Conservation (phyloP, 2,329 filamentous ascomycete species). For the Nothopassalora personata region DNA sequence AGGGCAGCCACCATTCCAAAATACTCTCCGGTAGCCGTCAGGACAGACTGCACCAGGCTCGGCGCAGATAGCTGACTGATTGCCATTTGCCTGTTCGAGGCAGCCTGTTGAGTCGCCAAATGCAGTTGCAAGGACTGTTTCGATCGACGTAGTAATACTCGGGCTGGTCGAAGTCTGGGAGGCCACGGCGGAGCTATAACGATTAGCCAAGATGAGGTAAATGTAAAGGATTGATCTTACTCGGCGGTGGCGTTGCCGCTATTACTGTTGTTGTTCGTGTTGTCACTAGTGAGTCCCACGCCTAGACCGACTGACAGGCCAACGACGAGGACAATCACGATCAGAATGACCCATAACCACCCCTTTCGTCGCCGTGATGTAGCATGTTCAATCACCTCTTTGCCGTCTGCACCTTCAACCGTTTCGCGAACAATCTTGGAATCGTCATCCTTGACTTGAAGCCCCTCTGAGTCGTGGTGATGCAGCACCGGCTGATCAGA, state of each 20-base stretch:
- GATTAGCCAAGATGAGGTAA: too few species aligned
- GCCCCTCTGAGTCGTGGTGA: not conserved
- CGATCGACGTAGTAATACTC: not conserved
- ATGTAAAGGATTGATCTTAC: not conserved
- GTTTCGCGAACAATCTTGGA: not conserved
- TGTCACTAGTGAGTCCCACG: not conserved
- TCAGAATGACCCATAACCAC: not conserved
- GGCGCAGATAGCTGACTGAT: not conserved
- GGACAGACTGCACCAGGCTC: not conserved
- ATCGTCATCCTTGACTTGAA: not conserved
- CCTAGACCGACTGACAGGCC: not conserved
- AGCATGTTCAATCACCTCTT: not conserved
- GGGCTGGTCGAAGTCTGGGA: not conserved
- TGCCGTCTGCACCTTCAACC: not conserved
- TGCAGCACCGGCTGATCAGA: not conserved
- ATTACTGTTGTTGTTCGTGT: not conserved
- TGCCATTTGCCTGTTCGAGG: not conserved
- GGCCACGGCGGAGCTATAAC: too few species aligned
- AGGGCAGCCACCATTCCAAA: not conserved
- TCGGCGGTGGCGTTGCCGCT: not conserved
- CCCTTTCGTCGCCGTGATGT: not conserved
- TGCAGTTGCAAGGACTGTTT: not conserved
- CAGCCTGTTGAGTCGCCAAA: not conserved
- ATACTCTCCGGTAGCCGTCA: not conserved
- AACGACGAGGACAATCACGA: not conserved